Conservation (phyloP, 345 rosid species). For the Populus davidiana region DNA sequence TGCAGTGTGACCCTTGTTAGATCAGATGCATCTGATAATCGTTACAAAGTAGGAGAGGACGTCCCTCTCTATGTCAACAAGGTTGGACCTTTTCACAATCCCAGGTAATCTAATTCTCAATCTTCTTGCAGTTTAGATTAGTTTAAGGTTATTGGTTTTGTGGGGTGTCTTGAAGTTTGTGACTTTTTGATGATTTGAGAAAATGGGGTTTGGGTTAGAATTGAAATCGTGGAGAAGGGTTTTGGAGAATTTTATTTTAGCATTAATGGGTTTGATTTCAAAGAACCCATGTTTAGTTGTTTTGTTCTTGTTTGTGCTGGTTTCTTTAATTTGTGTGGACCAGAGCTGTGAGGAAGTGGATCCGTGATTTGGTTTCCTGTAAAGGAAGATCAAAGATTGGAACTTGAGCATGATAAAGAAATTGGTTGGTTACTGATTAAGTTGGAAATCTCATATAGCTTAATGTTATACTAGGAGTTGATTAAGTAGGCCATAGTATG, state of each 20-base stretch:
- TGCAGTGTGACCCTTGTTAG: conserved; percentile 15
- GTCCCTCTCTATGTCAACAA: conserved; percentile 42
- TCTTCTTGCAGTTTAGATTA: not conserved
- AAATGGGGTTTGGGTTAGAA: not conserved
- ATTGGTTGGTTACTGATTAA: not conserved
- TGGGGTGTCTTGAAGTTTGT: not conserved
- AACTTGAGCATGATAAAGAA: not conserved
- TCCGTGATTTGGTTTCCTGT: not conserved
- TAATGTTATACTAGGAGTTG: not conserved
- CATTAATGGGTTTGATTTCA: not conserved
- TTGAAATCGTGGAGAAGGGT: not conserved
- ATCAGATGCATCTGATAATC: conserved; percentile 35
- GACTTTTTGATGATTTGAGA: not conserved
- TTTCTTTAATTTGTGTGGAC: not conserved
- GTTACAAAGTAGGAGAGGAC: conserved; percentile 27
- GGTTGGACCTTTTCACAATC: conserved; percentile 41
- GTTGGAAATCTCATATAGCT: not conserved
- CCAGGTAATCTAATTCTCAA: conserved; percentile 28
- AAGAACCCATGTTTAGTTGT: not conserved
- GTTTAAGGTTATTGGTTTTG: not conserved
- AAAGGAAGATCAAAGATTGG: not conserved
- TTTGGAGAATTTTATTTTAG: not conserved
- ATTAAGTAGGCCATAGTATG: not conserved
- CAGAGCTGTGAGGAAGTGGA: not conserved
- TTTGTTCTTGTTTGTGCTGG: not conserved